Percentiles rank a stretch among this genome's conserved stretches.
These are phyloP conservation scores for Euptelea pleiosperma DNA, from an alignment of 164 flowering plant genomes.

Conservation along the genomic window DNA sequence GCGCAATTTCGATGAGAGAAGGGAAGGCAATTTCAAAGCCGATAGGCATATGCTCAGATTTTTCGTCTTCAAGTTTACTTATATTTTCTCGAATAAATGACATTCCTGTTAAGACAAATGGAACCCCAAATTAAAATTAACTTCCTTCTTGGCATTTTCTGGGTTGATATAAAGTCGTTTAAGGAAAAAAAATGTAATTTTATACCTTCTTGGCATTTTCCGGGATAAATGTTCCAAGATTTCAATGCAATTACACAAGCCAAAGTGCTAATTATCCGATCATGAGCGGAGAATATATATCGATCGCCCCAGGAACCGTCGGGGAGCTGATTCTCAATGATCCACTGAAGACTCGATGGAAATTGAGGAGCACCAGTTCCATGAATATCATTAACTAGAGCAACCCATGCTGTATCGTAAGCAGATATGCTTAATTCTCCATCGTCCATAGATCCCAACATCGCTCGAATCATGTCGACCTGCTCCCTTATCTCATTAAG, in stretches of 20 bases:
- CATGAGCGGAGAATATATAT: slow-evolving; percentile 49
- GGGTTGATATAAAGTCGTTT: too few species aligned
- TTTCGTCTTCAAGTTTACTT: slow-evolving; percentile 57
- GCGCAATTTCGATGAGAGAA: slow-evolving; percentile 65
- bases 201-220: slow-evolving; percentile 50
- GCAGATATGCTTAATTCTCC: slow-evolving; percentile 80
- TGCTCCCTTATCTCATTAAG: slow-evolving; percentile 26
- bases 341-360: slow-evolving; percentile 69
- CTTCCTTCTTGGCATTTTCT: too few species aligned
- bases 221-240: slow-evolving; percentile 58
- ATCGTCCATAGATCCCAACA: slow-evolving; percentile 60
- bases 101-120: too few species aligned
- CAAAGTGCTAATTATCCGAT: slow-evolving; percentile 69
- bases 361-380: slow-evolving; percentile 62
- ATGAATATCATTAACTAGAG: slow-evolving; percentile 53
- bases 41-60: slow-evolving; percentile 82
- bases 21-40: slow-evolving; percentile 96
- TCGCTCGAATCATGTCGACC: slow-evolving; percentile 34
- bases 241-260: slow-evolving; percentile 77
- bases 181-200: not conserved
- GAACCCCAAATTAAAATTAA: too few species aligned
- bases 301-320: slow-evolving; percentile 98
- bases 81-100: slow-evolving; percentile 53
- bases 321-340: slow-evolving; percentile 55
- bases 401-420: slow-evolving; percentile 96